A percentile compares a stretch with the other conserved stretches of the same genome.
Evolutionary conservation across 495 filamentous ascomycete species (phyloP).

Genomic region (Sporormia fimetaria): DNA sequence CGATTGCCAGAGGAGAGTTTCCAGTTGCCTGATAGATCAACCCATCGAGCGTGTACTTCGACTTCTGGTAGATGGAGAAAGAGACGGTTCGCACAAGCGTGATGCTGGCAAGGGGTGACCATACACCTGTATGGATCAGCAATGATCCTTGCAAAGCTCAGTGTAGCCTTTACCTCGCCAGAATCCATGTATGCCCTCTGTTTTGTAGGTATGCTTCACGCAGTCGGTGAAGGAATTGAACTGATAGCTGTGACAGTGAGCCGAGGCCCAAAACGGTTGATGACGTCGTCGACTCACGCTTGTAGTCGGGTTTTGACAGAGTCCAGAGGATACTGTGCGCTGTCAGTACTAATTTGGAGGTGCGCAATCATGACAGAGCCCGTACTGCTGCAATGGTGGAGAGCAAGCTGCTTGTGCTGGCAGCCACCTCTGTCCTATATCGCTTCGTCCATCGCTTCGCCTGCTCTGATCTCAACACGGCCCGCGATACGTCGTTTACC

Average conservation of each 20-base stretch:
- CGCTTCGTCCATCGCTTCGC: slow-evolving; percentile 54
- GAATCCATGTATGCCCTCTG: slow-evolving; percentile 62
- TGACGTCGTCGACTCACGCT: slow-evolving; percentile 35
- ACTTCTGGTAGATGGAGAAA: slow-evolving; percentile 83
- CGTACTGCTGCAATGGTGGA: slow-evolving; percentile 57
- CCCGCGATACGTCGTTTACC: slow-evolving; percentile 12
- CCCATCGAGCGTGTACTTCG: slow-evolving; percentile 61
- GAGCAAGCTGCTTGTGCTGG: slow-evolving; percentile 59
- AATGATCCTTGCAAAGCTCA: not conserved
- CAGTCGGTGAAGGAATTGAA: slow-evolving; percentile 59
- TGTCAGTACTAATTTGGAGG: slow-evolving; percentile 12
- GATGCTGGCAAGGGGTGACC: slow-evolving; percentile 74
- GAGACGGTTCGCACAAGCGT: slow-evolving; percentile 82
- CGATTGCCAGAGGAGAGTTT: slow-evolving; percentile 56
- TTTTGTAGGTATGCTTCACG: slow-evolving; percentile 58
- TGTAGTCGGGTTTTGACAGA: slow-evolving; percentile 83
- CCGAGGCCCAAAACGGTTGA: slow-evolving; percentile 2
- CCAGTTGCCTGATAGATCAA: slow-evolving; percentile 54
- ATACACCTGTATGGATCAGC: slow-evolving; percentile 44
- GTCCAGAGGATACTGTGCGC: slow-evolving; percentile 58
- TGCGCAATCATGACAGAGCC: not conserved
- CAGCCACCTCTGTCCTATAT: slow-evolving; percentile 71
- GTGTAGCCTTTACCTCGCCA: slow-evolving; percentile 53
- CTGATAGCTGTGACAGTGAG: slow-evolving; percentile 46
- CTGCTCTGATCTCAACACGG: slow-evolving; percentile 30